Percentiles rank a stretch among this genome's conserved stretches.
Evolutionary conservation across 148 eudicot genomes (phyloP).

Genomic region (Chenopodium quinoa): DNA sequence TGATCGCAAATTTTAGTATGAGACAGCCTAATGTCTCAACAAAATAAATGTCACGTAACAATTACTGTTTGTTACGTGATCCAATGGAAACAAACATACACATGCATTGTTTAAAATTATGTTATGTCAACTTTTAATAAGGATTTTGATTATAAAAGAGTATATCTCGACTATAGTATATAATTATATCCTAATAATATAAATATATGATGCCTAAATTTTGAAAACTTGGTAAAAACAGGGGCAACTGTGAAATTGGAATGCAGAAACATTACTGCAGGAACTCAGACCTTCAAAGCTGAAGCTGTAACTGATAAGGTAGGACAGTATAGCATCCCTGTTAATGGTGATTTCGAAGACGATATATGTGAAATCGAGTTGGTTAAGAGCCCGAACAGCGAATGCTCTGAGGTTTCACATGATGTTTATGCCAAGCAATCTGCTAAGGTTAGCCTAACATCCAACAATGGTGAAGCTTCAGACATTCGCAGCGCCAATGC

Average conservation of each 20-base stretch:
- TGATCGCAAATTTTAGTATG: too few relatives aligned
- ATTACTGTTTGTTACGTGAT: neutral
- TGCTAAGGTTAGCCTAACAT: conserved; percentile 42
- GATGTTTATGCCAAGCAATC: conserved; percentile 21
- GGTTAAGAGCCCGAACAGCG: conserved; percentile 37
- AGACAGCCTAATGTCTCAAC: neutral
- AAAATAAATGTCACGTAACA: neutral
- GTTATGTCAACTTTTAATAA: neutral
- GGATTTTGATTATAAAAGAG: too few relatives aligned
- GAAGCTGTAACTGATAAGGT: conserved; percentile 37
- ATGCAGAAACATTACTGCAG: conserved; percentile 42
- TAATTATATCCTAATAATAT: neutral
- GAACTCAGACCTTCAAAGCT: conserved; percentile 23
- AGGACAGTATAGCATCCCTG: conserved; percentile 40
- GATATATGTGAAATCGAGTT: conserved; percentile 43
- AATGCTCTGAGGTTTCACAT: conserved; percentile 40
- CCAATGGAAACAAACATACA: too few relatives aligned
- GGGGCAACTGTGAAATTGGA: conserved; percentile 41
- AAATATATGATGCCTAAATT: neutral
- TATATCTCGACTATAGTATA: neutral
- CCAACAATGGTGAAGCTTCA: conserved; percentile 46
- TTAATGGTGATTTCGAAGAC: conserved; percentile 47
- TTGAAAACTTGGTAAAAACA: conserved; percentile 1
- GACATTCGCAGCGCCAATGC: conserved; percentile 46
- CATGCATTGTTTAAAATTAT: neutral